These are phyloP conservation scores for Suhomyces atakaporum DNA, from an alignment of 1,139 yeast genomes.

Conservation along the genomic window DNA sequence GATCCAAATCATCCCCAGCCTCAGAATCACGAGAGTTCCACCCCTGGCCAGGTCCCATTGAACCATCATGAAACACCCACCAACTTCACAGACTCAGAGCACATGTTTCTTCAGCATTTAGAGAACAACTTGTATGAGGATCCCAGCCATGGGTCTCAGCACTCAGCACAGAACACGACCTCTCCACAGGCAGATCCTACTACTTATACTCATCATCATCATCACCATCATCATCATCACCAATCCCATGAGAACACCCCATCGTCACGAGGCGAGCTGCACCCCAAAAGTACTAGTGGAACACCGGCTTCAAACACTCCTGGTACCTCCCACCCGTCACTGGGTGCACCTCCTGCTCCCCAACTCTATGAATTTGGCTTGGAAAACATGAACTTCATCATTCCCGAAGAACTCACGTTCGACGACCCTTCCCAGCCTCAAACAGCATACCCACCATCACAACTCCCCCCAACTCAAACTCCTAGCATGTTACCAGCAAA, in stretches of 20 bases:
- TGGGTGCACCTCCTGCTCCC: slow-evolving; percentile 8
- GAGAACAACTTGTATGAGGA: slow-evolving; percentile 18
- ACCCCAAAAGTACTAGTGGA: slow-evolving; percentile 13
- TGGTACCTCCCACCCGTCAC: slow-evolving; percentile 5
- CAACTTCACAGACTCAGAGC: slow-evolving; percentile 17
- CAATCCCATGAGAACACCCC: slow-evolving; percentile 17
- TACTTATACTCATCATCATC: slow-evolving; percentile 13
- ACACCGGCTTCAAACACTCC: slow-evolving; percentile 8
- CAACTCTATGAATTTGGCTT: slow-evolving; percentile 27
- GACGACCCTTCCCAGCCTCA: slow-evolving; percentile 21
- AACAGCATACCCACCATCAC: slow-evolving; percentile 40
- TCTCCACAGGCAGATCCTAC: slow-evolving; percentile 9
- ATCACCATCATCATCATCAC: slow-evolving; percentile 16
- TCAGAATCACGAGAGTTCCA: slow-evolving; percentile 4
- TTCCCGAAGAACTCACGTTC: slow-evolving; percentile 31
- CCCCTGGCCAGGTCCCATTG: too few relatives aligned
- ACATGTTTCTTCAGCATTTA: slow-evolving; percentile 19
- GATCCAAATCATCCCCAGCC: slow-evolving; percentile 8
- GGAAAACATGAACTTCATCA: slow-evolving; percentile 31
- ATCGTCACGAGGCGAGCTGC: slow-evolving; percentile 14
- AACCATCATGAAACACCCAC: slow-evolving; percentile 9
- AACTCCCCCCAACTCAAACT: slow-evolving; percentile 25
- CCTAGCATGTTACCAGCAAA: slow-evolving; percentile 32
- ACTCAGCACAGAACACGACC: slow-evolving; percentile 1
- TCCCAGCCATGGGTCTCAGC: slow-evolving; percentile 9